A percentile compares a stretch with the other conserved stretches of the same genome.
Evolutionary conservation across 2,329 filamentous ascomycete genomes (phyloP).

Genomic region (Clonostachys solani): DNA sequence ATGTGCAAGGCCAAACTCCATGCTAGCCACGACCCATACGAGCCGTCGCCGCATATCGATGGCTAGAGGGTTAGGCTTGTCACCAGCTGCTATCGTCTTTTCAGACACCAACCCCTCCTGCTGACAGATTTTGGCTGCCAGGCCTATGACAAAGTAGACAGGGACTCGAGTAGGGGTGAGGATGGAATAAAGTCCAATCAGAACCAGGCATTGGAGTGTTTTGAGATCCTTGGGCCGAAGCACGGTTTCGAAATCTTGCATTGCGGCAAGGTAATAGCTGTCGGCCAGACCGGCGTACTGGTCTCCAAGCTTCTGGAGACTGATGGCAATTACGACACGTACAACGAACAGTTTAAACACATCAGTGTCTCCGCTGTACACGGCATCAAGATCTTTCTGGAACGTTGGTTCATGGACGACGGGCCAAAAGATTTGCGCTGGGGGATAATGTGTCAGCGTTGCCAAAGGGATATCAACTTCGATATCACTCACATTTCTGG

Average conservation of each 20-base stretch:
- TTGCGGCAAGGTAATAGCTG: constrained; percentile 88
- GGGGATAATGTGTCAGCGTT: constrained; percentile 6
- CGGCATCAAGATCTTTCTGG: constrained; percentile 69
- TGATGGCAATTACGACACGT: constrained; percentile 90
- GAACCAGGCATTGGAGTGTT: constrained; percentile 81
- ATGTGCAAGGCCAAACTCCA: constrained; percentile 86
- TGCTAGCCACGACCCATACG: constrained; percentile 82
- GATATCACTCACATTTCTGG: constrained; percentile 61
- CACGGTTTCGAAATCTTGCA: constrained; percentile 78
- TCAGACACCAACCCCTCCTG: constrained; percentile 86
- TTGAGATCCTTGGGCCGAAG: constrained; percentile 85
- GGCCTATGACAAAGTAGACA: constrained; percentile 87
- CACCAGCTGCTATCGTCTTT: constrained; percentile 70
- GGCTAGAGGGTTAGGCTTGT: constrained; percentile 64
- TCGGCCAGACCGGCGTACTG: constrained; percentile 92
- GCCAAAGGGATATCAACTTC: background rate
- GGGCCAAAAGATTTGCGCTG: constrained; percentile 85
- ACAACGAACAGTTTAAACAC: constrained; percentile 84
- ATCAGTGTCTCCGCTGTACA: constrained; percentile 72
- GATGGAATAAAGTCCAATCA: constrained; percentile 89
- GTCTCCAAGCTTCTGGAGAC: constrained; percentile 84
- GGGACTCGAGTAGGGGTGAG: constrained; percentile 88
- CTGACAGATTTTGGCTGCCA: constrained; percentile 84
- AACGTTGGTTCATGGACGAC: constrained; percentile 82
- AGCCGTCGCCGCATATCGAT: constrained; percentile 86